These are phyloP conservation scores for Candida tropicalis DNA, from an alignment of 1,139 yeast species.

Conservation along the genomic window DNA sequence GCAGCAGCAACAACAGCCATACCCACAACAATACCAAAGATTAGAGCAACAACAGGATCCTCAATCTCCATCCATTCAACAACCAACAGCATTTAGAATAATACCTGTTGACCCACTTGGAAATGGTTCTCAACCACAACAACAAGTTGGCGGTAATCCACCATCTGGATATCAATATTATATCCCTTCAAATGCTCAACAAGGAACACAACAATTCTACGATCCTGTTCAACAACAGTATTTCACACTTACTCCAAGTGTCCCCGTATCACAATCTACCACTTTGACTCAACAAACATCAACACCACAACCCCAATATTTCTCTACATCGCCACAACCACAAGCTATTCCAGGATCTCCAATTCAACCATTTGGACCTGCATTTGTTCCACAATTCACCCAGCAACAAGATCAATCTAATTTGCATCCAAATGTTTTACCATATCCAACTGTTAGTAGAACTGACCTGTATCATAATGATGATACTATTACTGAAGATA, in stretches of 20 bases:
- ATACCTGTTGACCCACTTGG: slow-evolving; percentile 18
- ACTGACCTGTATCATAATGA: slow-evolving; percentile 8
- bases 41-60: slow-evolving; percentile 13
- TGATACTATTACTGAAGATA: slow-evolving; percentile 6
- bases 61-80: slow-evolving; percentile 13
- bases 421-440: slow-evolving; percentile 9
- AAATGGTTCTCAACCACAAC: slow-evolving; percentile 11
- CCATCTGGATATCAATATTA: slow-evolving; percentile 25
- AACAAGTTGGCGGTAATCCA: slow-evolving; percentile 11
- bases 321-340: slow-evolving; percentile 39
- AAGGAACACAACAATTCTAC: slow-evolving; percentile 42
- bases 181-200: slow-evolving; percentile 25
- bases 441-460: slow-evolving; percentile 15
- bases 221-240: slow-evolving; percentile 52
- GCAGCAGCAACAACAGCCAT: slow-evolving; percentile 12
- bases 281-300: slow-evolving; percentile 11
- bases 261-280: slow-evolving; percentile 31
- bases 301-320: slow-evolving; percentile 40
- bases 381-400: slow-evolving; percentile 14
- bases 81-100: slow-evolving; percentile 17
- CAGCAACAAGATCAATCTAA: slow-evolving; percentile 8
- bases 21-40: no score
- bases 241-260: slow-evolving; percentile 41
- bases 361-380: slow-evolving; percentile 11
- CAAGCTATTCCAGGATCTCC: slow-evolving; percentile 15